Percentiles rank a stretch among this genome's conserved stretches.
Conservation (phyloP, 2,329 filamentous ascomycete species). For the Fusarium sacchari region DNA sequence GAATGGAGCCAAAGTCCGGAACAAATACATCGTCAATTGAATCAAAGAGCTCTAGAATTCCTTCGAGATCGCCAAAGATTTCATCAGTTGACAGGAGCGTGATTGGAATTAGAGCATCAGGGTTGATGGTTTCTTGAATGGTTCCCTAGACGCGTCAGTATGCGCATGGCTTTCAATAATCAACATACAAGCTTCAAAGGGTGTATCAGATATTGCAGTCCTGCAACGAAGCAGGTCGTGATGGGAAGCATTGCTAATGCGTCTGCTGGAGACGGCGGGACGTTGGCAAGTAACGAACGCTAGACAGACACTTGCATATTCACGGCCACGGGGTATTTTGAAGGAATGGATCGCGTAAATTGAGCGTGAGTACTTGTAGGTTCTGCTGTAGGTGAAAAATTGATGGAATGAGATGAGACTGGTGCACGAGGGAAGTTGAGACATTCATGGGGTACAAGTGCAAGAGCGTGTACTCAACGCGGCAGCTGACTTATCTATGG, state of each 20-base stretch:
- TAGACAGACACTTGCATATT: slow-evolving; percentile 12
- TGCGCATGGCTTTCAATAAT: neutral
- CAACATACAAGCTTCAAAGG: slow-evolving; percentile 49
- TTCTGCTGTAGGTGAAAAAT: neutral
- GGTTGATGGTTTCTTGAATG: slow-evolving; percentile 55
- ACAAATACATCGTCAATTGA: slow-evolving; percentile 53
- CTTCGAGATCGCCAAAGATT: slow-evolving; percentile 51
- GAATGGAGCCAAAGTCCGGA: slow-evolving; percentile 51
- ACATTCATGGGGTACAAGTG: neutral
- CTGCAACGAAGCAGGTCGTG: slow-evolving; percentile 51
- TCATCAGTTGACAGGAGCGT: slow-evolving; percentile 53
- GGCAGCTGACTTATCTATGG: neutral
- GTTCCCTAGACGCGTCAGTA: slow-evolving; percentile 46
- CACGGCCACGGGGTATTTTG: neutral
- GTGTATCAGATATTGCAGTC: slow-evolving; percentile 53
- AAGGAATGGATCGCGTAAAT: fast-evolving
- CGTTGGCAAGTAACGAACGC: neutral
- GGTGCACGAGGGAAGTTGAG: slow-evolving; percentile 13
- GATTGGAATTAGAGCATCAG: slow-evolving; percentile 53
- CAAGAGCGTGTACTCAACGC: neutral
- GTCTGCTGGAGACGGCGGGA: neutral
- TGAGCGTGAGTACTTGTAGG: neutral
- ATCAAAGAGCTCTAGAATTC: slow-evolving; percentile 47
- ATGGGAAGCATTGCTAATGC: slow-evolving; percentile 44
- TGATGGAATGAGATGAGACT: neutral